Evolutionary conservation across 2,329 filamentous ascomycete species (phyloP).

Genomic region (Hymenoscyphus fructigenus): DNA sequence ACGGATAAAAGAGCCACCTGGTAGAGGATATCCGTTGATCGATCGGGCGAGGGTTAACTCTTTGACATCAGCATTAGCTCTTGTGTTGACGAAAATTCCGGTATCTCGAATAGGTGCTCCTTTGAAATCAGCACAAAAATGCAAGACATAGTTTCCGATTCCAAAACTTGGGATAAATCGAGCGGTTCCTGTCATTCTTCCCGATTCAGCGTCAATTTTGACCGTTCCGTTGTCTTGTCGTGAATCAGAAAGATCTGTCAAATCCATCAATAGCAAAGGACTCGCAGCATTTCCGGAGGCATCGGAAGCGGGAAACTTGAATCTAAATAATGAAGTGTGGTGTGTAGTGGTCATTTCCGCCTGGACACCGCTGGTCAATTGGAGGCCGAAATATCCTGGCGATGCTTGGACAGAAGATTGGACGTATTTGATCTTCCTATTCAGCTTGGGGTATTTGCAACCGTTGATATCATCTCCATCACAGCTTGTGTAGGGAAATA

Average conservation of each 20-base stretch:
- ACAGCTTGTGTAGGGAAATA: slow-evolving; percentile 45
- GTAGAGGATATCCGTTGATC: slow-evolving; percentile 53
- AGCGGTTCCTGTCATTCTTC: slow-evolving; percentile 61
- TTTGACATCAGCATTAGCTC: slow-evolving; percentile 48
- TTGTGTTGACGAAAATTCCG: slow-evolving; percentile 59
- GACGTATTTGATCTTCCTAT: slow-evolving; percentile 45
- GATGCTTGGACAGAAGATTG: slow-evolving; percentile 52
- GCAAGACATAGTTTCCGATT: slow-evolving; percentile 54
- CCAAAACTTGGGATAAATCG: slow-evolving; percentile 65
- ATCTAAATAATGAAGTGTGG: slow-evolving; percentile 63
- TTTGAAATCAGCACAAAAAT: slow-evolving; percentile 68
- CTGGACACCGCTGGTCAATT: slow-evolving; percentile 53
- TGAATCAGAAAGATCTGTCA: slow-evolving; percentile 61
- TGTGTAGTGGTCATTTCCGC: slow-evolving; percentile 67
- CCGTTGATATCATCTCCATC: slow-evolving; percentile 51
- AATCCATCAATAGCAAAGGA: slow-evolving; percentile 64
- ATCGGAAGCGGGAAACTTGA: slow-evolving; percentile 52
- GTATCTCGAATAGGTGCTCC: slow-evolving; percentile 56
- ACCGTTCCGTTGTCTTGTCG: slow-evolving; percentile 55
- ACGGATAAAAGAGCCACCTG: slow-evolving; percentile 60
- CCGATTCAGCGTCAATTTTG: slow-evolving; percentile 51
- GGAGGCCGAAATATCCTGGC: slow-evolving; percentile 65
- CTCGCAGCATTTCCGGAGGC: slow-evolving; percentile 36
- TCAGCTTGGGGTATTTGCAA: slow-evolving; percentile 52
- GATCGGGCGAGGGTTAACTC: slow-evolving; percentile 49